Conservation (phyloP, 2,329 filamentous ascomycete genomes). For the Thyridium curvatum region DNA sequence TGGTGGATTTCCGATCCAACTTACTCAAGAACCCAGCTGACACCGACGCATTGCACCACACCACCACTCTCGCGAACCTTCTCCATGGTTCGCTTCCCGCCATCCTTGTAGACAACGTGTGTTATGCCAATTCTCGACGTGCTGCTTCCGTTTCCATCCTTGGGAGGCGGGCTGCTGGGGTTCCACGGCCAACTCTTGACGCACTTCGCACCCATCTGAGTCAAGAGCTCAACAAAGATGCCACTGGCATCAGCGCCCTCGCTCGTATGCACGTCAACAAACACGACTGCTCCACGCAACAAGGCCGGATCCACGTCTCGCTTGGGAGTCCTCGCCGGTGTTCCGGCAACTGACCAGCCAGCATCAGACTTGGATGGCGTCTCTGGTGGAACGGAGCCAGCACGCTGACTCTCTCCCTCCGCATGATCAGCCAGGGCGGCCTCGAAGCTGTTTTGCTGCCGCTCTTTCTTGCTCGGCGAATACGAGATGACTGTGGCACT, state of each 20-base stretch:
- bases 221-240: constrained; percentile 71
- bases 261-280: constrained; percentile 76
- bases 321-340: constrained; percentile 50
- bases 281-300: constrained; percentile 68
- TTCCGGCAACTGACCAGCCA: constrained; percentile 46
- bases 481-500: constrained; percentile 49
- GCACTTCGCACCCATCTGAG: constrained; percentile 75
- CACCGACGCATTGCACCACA: constrained; percentile 77
- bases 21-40: constrained; percentile 85
- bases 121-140: constrained; percentile 65
- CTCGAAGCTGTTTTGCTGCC: constrained; percentile 11
- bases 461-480: constrained; percentile 39
- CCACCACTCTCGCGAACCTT: constrained; percentile 69
- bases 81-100: constrained; percentile 71
- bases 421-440: constrained; percentile 14
- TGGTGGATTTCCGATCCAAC: constrained; percentile 22
- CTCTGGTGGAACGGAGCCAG: constrained; percentile 21
- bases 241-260: constrained; percentile 75
- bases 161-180: constrained; percentile 30
- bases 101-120: constrained; percentile 87
- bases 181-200: constrained; percentile 74
- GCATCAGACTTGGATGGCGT: constrained; percentile 43
- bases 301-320: constrained; percentile 45
- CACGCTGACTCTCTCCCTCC: constrained; percentile 6
- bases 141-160: constrained; percentile 18